These are phyloP conservation scores for Bolboschoenoplectus hybrid DNA, from an alignment of 202 grass and related monocot genomes.

Conservation along the genomic window DNA sequence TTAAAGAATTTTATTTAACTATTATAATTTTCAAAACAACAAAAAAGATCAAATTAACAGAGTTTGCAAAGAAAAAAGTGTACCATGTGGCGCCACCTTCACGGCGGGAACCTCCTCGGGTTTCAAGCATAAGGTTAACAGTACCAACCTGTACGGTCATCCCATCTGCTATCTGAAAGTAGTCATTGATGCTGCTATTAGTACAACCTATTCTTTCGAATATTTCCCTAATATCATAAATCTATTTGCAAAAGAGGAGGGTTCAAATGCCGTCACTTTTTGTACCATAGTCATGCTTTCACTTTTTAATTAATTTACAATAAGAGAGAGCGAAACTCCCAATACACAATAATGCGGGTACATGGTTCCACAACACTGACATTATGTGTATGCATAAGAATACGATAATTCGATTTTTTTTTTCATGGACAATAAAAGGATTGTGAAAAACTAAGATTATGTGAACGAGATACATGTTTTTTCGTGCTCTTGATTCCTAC, in stretches of 20 bases:
- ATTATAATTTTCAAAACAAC: slow-evolving; percentile 29
- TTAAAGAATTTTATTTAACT: background rate
- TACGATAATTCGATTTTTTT: background rate
- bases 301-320: background rate
- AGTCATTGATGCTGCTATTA: background rate
- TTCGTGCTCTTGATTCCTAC: slow-evolving; percentile 6
- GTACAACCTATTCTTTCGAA: background rate
- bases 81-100: slow-evolving; percentile 88
- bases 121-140: slow-evolving; percentile 95
- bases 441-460: background rate
- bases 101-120: slow-evolving; percentile 63
- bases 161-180: slow-evolving; percentile 93
- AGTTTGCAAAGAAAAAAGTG: slow-evolving; percentile 40
- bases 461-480: background rate
- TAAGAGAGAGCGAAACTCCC: background rate
- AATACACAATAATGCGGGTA: background rate
- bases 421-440: background rate
- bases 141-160: slow-evolving; percentile 97
- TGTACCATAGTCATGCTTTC: background rate
- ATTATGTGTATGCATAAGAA: background rate
- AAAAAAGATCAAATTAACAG: slow-evolving; percentile 26
- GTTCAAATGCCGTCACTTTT: slow-evolving; percentile 6
- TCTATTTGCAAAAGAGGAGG: background rate
- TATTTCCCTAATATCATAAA: slow-evolving; percentile 7
- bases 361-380: background rate